Evolutionary conservation across 306 rosid species (phyloP).

Genomic region (Castanopsis chinensis): DNA sequence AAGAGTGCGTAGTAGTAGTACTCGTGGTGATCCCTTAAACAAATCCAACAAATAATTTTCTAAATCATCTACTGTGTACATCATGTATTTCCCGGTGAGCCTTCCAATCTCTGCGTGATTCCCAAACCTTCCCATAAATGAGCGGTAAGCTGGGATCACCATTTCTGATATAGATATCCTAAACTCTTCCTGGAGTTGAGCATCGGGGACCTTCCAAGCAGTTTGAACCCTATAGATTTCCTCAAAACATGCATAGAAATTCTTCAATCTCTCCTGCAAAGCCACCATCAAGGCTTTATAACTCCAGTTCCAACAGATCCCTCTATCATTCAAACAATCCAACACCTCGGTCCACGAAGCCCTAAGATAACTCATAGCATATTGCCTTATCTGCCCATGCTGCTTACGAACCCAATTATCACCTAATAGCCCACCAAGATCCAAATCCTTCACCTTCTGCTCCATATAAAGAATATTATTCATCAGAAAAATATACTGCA

Average conservation of each 20-base stretch:
- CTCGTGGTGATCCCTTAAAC: slow-evolving; percentile 77
- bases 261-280: slow-evolving; percentile 89
- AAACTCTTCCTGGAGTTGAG: slow-evolving; percentile 85
- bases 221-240: slow-evolving; percentile 84
- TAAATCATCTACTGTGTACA: slow-evolving; percentile 76
- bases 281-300: slow-evolving; percentile 65
- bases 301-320: slow-evolving; percentile 62
- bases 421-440: slow-evolving; percentile 70
- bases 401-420: slow-evolving; percentile 84
- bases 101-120: slow-evolving; percentile 79
- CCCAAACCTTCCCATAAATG: slow-evolving; percentile 77
- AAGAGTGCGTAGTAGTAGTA: slow-evolving; percentile 14
- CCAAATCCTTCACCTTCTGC: slow-evolving; percentile 78
- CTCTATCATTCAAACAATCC: slow-evolving; percentile 77
- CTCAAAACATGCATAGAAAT: slow-evolving; percentile 79
- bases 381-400: slow-evolving; percentile 73
- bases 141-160: slow-evolving; percentile 92
- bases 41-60: slow-evolving; percentile 72
- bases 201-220: slow-evolving; percentile 88
- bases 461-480: slow-evolving; percentile 75
- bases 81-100: slow-evolving; percentile 72
- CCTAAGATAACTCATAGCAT: slow-evolving; percentile 80
- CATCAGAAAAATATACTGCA: slow-evolving; percentile 82
- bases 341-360: slow-evolving; percentile 89
- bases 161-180: slow-evolving; percentile 77